Conservation (phyloP, 345 rosid species). For the Citropsis articulata region DNA sequence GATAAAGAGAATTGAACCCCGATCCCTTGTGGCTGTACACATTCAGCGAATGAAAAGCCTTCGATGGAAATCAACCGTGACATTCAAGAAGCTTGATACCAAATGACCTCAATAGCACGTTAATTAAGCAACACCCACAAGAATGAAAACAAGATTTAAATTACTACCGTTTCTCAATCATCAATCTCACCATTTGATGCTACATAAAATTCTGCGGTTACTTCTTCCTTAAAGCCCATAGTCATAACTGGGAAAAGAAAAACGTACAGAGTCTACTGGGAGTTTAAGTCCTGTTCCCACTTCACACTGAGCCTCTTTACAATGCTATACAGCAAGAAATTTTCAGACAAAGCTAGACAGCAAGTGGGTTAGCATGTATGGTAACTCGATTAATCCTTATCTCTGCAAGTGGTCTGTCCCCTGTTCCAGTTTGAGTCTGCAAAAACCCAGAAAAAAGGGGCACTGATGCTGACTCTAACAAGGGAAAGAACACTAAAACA, state of each 20-base stretch:
- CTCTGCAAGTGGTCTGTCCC: slow-evolving; percentile 97
- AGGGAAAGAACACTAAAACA: neutral
- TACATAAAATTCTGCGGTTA: neutral
- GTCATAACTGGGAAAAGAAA: neutral
- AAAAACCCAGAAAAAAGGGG: neutral
- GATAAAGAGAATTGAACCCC: too few species aligned
- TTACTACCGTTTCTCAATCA: too few species aligned
- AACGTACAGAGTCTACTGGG: neutral
- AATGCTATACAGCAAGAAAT: neutral
- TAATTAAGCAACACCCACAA: too few species aligned
- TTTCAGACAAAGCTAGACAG: slow-evolving; percentile 44
- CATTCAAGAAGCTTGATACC: too few species aligned
- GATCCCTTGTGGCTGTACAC: too few species aligned
- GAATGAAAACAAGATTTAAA: too few species aligned
- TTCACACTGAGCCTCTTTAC: neutral
- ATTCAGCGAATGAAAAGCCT: too few species aligned
- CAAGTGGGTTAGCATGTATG: slow-evolving; percentile 94
- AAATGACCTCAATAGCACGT: too few species aligned
- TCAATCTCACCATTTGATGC: neutral
- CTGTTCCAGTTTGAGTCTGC: slow-evolving; percentile 89
- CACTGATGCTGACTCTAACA: neutral
- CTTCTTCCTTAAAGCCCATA: neutral
- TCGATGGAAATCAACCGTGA: too few species aligned
- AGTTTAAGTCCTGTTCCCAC: neutral
- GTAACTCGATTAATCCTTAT: slow-evolving; percentile 93